Conservation (phyloP, 768 basidiomycete species). For the Rhodosporidiobolus sp. region DNA sequence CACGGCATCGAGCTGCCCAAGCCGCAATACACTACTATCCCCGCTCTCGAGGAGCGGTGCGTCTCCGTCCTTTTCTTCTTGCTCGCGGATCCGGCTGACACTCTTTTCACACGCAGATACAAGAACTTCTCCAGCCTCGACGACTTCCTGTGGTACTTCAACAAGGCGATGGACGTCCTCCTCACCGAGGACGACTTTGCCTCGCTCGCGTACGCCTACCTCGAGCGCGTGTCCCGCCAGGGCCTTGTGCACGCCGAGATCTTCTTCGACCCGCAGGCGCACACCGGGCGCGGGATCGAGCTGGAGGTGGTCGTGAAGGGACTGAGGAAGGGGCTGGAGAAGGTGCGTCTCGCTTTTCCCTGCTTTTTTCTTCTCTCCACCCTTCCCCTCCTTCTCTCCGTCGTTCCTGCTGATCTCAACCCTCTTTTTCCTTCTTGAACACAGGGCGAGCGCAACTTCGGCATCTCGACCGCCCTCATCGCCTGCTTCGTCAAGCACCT, state of each 20-base stretch:
- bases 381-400: too few relatives aligned
- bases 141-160: slow-evolving; percentile 40
- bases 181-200: slow-evolving; percentile 38
- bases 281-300: slow-evolving; percentile 34
- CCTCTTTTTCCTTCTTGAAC: neutral
- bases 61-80: neutral
- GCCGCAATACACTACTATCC: slow-evolving; percentile 22
- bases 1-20: slow-evolving; percentile 32
- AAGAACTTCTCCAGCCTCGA: slow-evolving; percentile 39
- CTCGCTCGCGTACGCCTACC: slow-evolving; percentile 37
- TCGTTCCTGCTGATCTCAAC: neutral
- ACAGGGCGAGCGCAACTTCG: slow-evolving; percentile 36
- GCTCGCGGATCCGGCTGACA: neutral
- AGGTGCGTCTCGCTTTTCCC: neutral
- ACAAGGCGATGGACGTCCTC: slow-evolving; percentile 39
- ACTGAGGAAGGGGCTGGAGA: slow-evolving; percentile 34
- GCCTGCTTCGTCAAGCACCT: slow-evolving; percentile 41
- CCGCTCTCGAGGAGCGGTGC: slow-evolving; percentile 29
- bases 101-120: slow-evolving; percentile 18
- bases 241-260: slow-evolving; percentile 40
- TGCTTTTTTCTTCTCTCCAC: neutral
- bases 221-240: slow-evolving; percentile 25
- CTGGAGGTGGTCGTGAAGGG: slow-evolving; percentile 37
- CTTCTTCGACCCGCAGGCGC: slow-evolving; percentile 41
- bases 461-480: slow-evolving; percentile 37